Evolutionary conservation across 768 basidiomycete species (phyloP).

Genomic region (Russula sp.): DNA sequence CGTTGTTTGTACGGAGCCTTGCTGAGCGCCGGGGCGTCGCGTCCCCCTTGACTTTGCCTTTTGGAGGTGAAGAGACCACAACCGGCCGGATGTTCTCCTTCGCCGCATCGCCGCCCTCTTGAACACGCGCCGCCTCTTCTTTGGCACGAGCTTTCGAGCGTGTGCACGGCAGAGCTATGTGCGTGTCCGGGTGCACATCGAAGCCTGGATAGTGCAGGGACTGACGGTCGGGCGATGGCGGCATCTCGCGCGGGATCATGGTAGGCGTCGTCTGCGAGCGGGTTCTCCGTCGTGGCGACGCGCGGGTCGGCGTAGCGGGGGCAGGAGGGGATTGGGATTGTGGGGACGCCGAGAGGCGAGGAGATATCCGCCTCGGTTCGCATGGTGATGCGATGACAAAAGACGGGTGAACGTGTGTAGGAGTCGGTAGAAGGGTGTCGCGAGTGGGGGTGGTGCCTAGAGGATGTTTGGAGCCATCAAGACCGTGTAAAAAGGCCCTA

Average conservation of each 20-base stretch:
- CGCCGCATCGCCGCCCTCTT: slow-evolving; percentile 9
- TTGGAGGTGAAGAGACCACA: background rate
- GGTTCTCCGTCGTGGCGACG: slow-evolving; percentile 22
- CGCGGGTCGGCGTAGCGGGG: slow-evolving; percentile 10
- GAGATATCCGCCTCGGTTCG: slow-evolving; percentile 10
- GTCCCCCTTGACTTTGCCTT: slow-evolving; percentile 7
- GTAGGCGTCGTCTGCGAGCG: slow-evolving; percentile 6
- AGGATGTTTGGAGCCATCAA: background rate
- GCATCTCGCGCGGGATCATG: slow-evolving; percentile 21
- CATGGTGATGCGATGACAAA: slow-evolving; percentile 1
- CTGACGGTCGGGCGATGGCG: slow-evolving; percentile 15
- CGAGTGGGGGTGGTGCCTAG: background rate
- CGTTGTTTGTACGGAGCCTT: slow-evolving; percentile 13
- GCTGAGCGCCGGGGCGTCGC: slow-evolving; percentile 17
- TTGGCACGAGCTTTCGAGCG: slow-evolving; percentile 12
- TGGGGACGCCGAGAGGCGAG: slow-evolving; percentile 10
- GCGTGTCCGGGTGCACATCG: slow-evolving; percentile 24
- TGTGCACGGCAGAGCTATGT: slow-evolving; percentile 15
- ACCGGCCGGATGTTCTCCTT: slow-evolving; percentile 24
- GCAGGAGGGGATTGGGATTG: background rate
- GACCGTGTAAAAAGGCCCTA: slow-evolving; percentile 4
- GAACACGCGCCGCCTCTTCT: slow-evolving; percentile 6
- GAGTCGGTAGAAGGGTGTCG: background rate
- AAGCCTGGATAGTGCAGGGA: slow-evolving; percentile 25
- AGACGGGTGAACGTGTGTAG: background rate